Conservation (phyloP, 169 alveolate species). For the Besnoitia besnoiti region DNA sequence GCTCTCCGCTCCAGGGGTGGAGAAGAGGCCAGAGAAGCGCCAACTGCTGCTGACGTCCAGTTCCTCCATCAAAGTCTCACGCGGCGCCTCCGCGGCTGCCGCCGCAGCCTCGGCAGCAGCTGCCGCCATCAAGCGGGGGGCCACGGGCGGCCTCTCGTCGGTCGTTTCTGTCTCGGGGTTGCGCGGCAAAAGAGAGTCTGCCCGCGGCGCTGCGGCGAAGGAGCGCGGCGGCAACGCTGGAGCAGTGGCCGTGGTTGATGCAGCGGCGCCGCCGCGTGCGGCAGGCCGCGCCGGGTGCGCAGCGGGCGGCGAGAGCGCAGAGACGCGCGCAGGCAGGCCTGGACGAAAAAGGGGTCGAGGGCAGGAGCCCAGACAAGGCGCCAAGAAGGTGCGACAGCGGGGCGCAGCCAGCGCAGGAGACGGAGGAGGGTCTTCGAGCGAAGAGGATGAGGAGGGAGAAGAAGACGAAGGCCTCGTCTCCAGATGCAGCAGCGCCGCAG, state of each 20-base stretch:
- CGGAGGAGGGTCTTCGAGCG: neutral
- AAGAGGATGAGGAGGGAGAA: neutral
- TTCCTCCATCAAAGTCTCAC: neutral
- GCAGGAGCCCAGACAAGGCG: too few relatives aligned
- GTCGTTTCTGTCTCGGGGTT: neutral
- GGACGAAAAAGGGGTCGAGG: too few relatives aligned
- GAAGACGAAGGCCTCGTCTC: neutral
- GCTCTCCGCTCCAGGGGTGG: neutral
- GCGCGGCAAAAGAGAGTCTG: neutral
- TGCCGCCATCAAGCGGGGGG: neutral
- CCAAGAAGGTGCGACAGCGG: too few relatives aligned
- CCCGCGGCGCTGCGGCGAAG: neutral
- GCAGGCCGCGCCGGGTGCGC: too few relatives aligned
- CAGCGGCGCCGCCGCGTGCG: too few relatives aligned
- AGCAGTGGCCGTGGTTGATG: neutral
- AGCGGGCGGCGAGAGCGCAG: too few relatives aligned
- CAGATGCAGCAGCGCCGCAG: neutral
- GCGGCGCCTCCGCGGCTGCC: constrained; percentile 2
- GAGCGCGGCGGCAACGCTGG: neutral
- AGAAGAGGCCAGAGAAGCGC: too few relatives aligned
- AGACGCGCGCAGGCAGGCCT: too few relatives aligned
- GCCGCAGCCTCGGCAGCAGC: neutral
- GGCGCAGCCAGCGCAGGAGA: neutral
- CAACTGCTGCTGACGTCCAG: neutral
- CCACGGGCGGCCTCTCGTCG: neutral